Percentiles rank a stretch among this genome's conserved stretches.
Evolutionary conservation across 2,329 filamentous ascomycete species (phyloP).

Genomic region (Aaosphaeria arxii): DNA sequence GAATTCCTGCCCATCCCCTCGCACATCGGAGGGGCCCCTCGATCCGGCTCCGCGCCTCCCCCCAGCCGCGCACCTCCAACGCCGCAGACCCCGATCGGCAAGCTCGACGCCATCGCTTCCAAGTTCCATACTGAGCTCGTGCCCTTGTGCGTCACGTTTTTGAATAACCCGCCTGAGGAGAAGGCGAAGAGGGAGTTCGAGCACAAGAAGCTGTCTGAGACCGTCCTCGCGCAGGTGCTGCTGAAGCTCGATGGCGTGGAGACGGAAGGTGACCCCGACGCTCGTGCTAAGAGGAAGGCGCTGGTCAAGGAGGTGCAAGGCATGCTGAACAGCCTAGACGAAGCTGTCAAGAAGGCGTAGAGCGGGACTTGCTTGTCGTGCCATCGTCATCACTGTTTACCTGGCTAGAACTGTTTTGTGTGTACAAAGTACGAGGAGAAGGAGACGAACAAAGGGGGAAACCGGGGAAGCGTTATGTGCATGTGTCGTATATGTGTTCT

Average conservation of each 20-base stretch:
- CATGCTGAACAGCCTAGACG: slow-evolving; percentile 64
- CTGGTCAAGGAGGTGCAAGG: slow-evolving; percentile 70
- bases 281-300: slow-evolving; percentile 65
- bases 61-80: slow-evolving; percentile 24
- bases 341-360: slow-evolving; percentile 11
- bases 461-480: too few species aligned
- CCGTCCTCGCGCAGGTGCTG: slow-evolving; percentile 70
- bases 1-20: slow-evolving; percentile 38
- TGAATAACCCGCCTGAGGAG: slow-evolving; percentile 56
- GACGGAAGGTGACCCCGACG: slow-evolving; percentile 64
- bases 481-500: too few species aligned
- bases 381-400: too few species aligned
- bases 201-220: slow-evolving; percentile 72
- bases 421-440: too few species aligned
- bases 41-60: slow-evolving; percentile 33
- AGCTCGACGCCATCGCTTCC: slow-evolving; percentile 63
- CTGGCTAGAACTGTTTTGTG: too few species aligned
- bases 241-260: slow-evolving; percentile 77
- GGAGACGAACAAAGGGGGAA: too few species aligned
- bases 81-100: slow-evolving; percentile 46
- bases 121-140: slow-evolving; percentile 64
- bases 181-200: slow-evolving; percentile 68
- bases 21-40: slow-evolving; percentile 27
- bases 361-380: too few species aligned
- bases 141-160: slow-evolving; percentile 64